Base-by-base conservation (phyloP, 2,329 filamentous ascomycete species). In the Dichotomopilus funicola region DNA sequence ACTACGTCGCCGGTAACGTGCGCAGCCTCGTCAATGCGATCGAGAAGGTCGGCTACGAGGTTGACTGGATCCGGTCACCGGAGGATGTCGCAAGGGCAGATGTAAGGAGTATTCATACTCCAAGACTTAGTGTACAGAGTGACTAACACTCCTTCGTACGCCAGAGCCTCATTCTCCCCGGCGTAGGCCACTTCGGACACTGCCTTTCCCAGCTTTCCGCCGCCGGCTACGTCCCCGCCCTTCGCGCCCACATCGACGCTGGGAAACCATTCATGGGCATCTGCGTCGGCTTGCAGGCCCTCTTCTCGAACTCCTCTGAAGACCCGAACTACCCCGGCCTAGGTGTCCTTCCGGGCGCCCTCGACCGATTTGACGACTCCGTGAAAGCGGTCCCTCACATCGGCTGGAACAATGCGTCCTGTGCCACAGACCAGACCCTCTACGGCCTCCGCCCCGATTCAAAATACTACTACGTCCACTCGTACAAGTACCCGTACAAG, bases 381-480 rank as follows among this genome's bases (percentile, higher is more conserved):
- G 75, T 81, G 65, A 97, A 97, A 74, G 86, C 91, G 40, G 95
- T 99, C n/a, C 94, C 94, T 41, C 95, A 99, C 73, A 99, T 99
- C 70, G 94, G 94, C 54, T 99, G 94, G 94, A 99, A 99, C 73
- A 91, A 86, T 63, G 94, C 95, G 45, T 73, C 65, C 58, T 74
- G 70, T 58, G 69, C 53, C 59, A 72, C 68, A 56, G 70, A 70
- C 65, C 80, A 67, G 55, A 70, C 68, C 63, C 80, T 97, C 56
- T 96, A 92, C 70, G 91, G 88, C 55, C 74, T 99, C 53, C 77
- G 81, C 34, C 85, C 89, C 0, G 79, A 80, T 52, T 95, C 89
- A 68, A 99, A 97, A 72, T 99, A 99, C 77, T 99, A 99, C 75
- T 99, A 99, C 68, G 92, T 99, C 55, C 94, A 99, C 77, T 91